Evolutionary conservation across 2,329 filamentous ascomycete species (phyloP).

Genomic region (Nemania serpens): DNA sequence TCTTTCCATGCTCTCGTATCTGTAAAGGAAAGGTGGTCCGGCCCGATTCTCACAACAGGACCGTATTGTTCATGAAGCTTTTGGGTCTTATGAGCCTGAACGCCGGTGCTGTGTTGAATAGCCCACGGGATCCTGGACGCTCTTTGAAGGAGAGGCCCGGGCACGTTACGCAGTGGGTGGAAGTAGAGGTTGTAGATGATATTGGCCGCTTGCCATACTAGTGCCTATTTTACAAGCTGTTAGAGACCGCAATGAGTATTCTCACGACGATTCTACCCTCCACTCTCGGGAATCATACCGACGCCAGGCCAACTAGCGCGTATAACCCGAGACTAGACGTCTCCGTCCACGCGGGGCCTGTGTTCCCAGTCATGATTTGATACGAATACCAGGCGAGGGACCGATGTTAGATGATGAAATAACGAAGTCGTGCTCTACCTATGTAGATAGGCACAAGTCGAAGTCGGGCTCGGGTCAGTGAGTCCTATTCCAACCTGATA

Average conservation of each 20-base stretch:
- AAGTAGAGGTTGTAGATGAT: conserved; percentile 39
- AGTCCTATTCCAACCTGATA: no score
- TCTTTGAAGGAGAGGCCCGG: conserved; percentile 33
- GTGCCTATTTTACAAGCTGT: conserved; percentile 22
- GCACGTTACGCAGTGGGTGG: conserved; percentile 37
- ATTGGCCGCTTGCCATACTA: conserved; percentile 28
- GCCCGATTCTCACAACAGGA: conserved; percentile 31
- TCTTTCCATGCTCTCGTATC: conserved; percentile 41
- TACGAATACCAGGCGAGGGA: not conserved
- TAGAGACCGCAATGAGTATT: not conserved
- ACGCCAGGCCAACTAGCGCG: conserved; percentile 22
- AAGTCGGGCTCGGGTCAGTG: no score
- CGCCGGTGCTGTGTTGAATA: conserved; percentile 29
- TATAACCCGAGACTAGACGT: conserved; percentile 27
- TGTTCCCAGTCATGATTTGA: conserved; percentile 9
- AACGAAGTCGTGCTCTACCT: no score
- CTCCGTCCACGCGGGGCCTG: conserved; percentile 15
- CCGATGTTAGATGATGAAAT: not conserved
- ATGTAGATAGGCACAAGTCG: not conserved
- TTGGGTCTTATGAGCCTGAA: conserved; percentile 34
- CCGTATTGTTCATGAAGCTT: conserved; percentile 33
- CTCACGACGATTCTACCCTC: not conserved
- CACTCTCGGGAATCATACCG: conserved; percentile 24
- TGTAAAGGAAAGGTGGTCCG: conserved; percentile 41
- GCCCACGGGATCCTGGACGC: conserved; percentile 36